phyloP scores from a whole-genome alignment of 2,329 filamentous ascomycete species.

The Paramyrothecium sp. region DNA sequence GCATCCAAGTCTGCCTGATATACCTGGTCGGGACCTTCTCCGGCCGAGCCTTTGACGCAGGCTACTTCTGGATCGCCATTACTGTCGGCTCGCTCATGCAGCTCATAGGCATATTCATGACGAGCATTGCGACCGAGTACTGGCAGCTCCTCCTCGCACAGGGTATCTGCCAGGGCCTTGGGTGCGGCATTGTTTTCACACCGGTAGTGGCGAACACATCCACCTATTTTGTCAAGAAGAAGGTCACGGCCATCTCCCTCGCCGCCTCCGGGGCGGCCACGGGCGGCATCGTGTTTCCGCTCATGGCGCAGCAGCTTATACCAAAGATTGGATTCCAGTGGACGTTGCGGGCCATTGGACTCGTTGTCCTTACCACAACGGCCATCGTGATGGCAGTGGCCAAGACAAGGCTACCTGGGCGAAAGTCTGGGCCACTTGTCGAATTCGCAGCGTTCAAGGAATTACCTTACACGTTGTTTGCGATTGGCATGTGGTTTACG shows the following conservation, averaged over 20 bases:
- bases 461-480: conserved; percentile 36
- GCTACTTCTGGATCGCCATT: conserved; percentile 33
- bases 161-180: conserved; percentile 56
- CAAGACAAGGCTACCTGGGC: conserved; percentile 46
- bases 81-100: conserved; percentile 38
- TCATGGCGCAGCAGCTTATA: conserved; percentile 54
- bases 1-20: conserved; percentile 42
- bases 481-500: conserved; percentile 31
- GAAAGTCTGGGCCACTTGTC: conserved; percentile 47
- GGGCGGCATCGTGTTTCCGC: conserved; percentile 64
- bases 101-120: conserved; percentile 42
- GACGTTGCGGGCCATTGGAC: conserved; percentile 61
- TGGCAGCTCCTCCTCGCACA: conserved; percentile 52
- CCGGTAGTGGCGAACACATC: conserved; percentile 53
- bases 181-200: conserved; percentile 52
- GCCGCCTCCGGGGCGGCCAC: conserved; percentile 58
- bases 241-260: conserved; percentile 58
- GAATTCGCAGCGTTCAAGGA: conserved; percentile 52
- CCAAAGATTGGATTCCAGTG: conserved; percentile 62
- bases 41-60: conserved; percentile 40
- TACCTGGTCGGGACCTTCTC: conserved; percentile 38
- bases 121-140: conserved; percentile 39
- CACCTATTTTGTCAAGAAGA: conserved; percentile 61
- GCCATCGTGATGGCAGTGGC: conserved; percentile 38
- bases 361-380: conserved; percentile 52